A percentile compares a stretch with the other conserved stretches of the same genome.
phyloP scores from a whole-genome alignment of 1,284 basidiomycete species.

The Xerocomus tenax region DNA sequence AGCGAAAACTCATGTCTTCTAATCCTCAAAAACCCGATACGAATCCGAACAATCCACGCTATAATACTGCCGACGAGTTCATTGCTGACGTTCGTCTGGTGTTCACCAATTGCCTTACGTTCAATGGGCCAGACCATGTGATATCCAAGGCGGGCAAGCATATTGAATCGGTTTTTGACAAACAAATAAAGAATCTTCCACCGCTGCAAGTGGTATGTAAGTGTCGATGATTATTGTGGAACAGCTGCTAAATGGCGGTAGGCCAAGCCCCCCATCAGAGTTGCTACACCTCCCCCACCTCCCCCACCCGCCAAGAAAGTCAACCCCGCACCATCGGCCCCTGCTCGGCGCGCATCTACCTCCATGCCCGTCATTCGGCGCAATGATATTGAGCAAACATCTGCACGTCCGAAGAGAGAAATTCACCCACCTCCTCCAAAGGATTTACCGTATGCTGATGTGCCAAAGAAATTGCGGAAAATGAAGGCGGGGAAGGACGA shows the following conservation, averaged over 20 bases:
- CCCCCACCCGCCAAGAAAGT: conserved; percentile 41
- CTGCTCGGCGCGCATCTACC: conserved; percentile 60
- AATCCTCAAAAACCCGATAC: conserved; percentile 70
- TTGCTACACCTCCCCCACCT: conserved; percentile 35
- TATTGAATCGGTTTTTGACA: conserved; percentile 82
- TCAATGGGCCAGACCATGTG: conserved; percentile 88
- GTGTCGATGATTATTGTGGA: conserved; percentile 14
- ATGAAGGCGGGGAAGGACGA: conserved; percentile 56
- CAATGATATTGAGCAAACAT: conserved; percentile 47
- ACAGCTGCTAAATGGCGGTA: conserved; percentile 24
- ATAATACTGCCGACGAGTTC: conserved; percentile 69
- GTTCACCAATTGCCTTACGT: conserved; percentile 81
- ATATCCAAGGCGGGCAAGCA: conserved; percentile 74
- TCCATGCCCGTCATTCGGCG: conserved; percentile 74
- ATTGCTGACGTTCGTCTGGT: conserved; percentile 76
- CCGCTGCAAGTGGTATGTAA: conserved; percentile 61
- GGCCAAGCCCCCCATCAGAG: conserved; percentile 50
- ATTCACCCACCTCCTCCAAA: conserved; percentile 92
- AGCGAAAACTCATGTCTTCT: conserved; percentile 74
- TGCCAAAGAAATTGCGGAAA: conserved; percentile 61
- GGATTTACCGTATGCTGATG: conserved; percentile 79
- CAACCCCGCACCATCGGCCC: conserved; percentile 15
- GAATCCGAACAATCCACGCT: conserved; percentile 64
- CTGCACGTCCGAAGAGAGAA: conserved; percentile 88
- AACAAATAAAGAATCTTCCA: conserved; percentile 79